These are phyloP conservation scores for Gelatoporia subvermispora DNA, from an alignment of 768 basidiomycete species.

Conservation along the genomic window DNA sequence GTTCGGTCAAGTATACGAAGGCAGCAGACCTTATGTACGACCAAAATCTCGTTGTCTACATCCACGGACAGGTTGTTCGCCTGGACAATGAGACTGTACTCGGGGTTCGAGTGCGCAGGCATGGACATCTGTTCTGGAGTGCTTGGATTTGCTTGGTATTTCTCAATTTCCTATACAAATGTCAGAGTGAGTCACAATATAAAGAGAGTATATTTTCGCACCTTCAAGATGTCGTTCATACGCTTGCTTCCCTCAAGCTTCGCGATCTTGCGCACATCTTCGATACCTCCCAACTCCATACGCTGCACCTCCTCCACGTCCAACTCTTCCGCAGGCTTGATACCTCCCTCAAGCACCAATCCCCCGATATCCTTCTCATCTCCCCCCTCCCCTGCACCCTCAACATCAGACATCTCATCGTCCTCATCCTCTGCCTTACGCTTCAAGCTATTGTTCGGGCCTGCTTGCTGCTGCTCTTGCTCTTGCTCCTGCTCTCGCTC, in stretches of 20 bases:
- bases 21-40: conserved; percentile 82
- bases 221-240: conserved; percentile 85
- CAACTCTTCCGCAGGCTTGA: conserved; percentile 92
- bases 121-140: conserved; percentile 73
- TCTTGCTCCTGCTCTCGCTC: conserved; percentile 43
- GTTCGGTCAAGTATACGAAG: background rate
- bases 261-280: conserved; percentile 85
- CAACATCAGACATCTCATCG: conserved; percentile 51
- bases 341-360: conserved; percentile 79
- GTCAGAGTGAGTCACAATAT: background rate
- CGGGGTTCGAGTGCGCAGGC: conserved; percentile 85
- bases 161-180: conserved; percentile 74
- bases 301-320: conserved; percentile 91
- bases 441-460: conserved; percentile 41
- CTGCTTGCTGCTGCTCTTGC: conserved; percentile 20
- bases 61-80: conserved; percentile 98
- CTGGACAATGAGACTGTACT: conserved; percentile 94
- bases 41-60: conserved; percentile 94
- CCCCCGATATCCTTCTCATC: conserved; percentile 39
- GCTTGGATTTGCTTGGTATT: conserved; percentile 77
- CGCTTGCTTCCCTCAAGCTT: conserved; percentile 84
- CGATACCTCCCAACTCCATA: conserved; percentile 84
- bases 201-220: conserved; percentile 22
- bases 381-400: conserved; percentile 37
- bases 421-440: conserved; percentile 60